Base-by-base conservation (phyloP, 306 rosid genomes). In the Cicer chorassanicum region DNA sequence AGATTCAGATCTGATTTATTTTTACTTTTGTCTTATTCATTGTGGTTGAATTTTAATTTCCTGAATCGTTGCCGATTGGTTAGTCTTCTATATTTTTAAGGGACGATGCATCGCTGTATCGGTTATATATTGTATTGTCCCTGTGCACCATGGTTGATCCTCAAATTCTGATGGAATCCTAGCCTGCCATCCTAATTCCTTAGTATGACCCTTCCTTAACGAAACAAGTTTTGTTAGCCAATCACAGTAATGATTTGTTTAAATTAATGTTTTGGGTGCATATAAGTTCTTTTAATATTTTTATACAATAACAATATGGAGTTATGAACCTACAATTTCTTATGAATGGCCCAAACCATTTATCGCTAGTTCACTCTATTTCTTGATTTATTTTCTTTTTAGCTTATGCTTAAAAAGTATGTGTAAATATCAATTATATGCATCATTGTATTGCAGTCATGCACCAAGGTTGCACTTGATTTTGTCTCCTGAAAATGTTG, bases 401-500 rank as follows among this genome's bases (percentile, higher is more conserved):
- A 44, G 46, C 48, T 56, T 6, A 4, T 56, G 2, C 8, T 11
- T 34, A 14, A 15, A 29, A 15, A 24, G 24, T 59, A 48, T 19
- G 9, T 59, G 48, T 18, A 50, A 80, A 44, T 36, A 34, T 36
- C 36, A 14, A 63, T 70, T 34, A 44, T 68, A 16, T 77, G 39
- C 7, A 1, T n/a, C n/a, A 18, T 57, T 15, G 54, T 53, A 64
- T 68, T 82, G 78, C 80, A 93, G 95, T 93, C 98, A 50, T 93
- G 98, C 82, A 89, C 86, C 19, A 90, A 90, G 84, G 98, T 93
- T 54, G 98, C 96, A 3, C 82, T 88, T 9, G 97, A 89, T 83
- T 93, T 93, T 70, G 96, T 93, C 97, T 40, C 98, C 96, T 24
- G 98, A 93, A 79, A 93, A 87, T 78, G 76, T 93, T 40, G 86